phyloP scores from a whole-genome alignment of 441 rosid genomes.

The Isatis lusitanica region DNA sequence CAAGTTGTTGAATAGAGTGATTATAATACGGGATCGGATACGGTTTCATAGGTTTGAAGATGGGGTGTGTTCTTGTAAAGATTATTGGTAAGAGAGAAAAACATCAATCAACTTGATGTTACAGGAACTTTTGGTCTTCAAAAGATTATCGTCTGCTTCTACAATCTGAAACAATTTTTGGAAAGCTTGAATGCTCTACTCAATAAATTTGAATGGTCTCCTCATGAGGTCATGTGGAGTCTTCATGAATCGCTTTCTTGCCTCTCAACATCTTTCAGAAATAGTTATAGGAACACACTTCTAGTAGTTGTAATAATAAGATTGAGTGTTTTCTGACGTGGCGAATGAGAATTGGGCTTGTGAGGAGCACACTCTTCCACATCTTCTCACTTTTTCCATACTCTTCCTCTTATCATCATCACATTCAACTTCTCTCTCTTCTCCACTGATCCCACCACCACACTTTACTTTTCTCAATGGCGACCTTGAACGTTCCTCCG shows the following conservation, averaged over 20 bases:
- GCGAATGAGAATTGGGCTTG: conserved; percentile 3
- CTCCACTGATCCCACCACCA: conserved; percentile 16
- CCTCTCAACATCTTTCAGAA: no score
- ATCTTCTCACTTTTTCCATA: conserved; percentile 3
- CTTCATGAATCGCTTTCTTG: no score
- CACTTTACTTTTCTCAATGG: conserved; percentile 7
- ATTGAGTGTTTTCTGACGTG: conserved; percentile 14
- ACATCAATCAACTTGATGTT: background rate
- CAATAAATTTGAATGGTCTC: no score
- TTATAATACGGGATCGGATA: conserved; percentile 70
- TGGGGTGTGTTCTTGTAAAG: conserved; percentile 75
- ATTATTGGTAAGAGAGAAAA: conserved; percentile 53
- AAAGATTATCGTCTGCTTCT: background rate
- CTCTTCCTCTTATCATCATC: conserved; percentile 28
- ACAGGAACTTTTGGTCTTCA: background rate
- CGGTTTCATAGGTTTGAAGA: conserved; percentile 84
- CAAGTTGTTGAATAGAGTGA: conserved; percentile 56
- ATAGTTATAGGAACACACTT: no score
- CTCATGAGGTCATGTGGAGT: no score
- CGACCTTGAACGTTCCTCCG: conserved; percentile 25
- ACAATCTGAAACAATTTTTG: background rate
- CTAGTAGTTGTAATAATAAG: no score
- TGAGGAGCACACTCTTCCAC: conserved; percentile 32
- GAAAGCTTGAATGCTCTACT: no score
- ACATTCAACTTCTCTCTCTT: background rate